Conservation (phyloP, 2,329 filamentous ascomycete genomes). For the Calycina herbarum region DNA sequence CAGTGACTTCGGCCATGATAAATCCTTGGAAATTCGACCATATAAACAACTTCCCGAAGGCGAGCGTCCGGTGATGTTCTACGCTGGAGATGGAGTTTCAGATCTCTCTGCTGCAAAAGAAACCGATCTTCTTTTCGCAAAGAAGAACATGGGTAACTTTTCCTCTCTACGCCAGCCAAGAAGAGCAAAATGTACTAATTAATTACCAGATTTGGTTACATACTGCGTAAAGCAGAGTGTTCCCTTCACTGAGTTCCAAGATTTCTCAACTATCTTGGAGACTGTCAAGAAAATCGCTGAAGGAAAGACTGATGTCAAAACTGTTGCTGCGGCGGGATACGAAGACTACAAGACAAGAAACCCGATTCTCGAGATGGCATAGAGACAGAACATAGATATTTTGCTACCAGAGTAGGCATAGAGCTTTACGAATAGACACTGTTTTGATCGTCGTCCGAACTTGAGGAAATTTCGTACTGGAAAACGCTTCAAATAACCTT, state of each 20-base stretch:
- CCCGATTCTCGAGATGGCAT: slow-evolving; percentile 14
- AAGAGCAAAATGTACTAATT: slow-evolving; percentile 19
- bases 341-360: slow-evolving; percentile 30
- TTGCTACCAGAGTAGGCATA: slow-evolving; percentile 1
- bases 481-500: too few species aligned
- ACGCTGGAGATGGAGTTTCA: slow-evolving; percentile 91
- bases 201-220: slow-evolving; percentile 69
- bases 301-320: slow-evolving; percentile 68
- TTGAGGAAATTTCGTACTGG: neutral
- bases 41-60: slow-evolving; percentile 71
- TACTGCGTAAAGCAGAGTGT: slow-evolving; percentile 84
- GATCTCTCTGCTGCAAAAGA: slow-evolving; percentile 90
- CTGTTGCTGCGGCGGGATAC: slow-evolving; percentile 55
- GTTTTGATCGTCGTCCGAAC: neutral
- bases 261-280: slow-evolving; percentile 77
- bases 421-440: slow-evolving; percentile 7
- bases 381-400: slow-evolving; percentile 2
- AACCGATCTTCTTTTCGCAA: slow-evolving; percentile 91
- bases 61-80: slow-evolving; percentile 81
- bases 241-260: slow-evolving; percentile 83
- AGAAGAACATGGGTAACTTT: slow-evolving; percentile 75
- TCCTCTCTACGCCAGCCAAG: neutral
- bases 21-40: slow-evolving; percentile 85
- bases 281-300: slow-evolving; percentile 76
- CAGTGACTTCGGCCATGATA: slow-evolving; percentile 85